Base-by-base conservation (phyloP, 495 filamentous ascomycete species). In the Trichoderma virens region DNA sequence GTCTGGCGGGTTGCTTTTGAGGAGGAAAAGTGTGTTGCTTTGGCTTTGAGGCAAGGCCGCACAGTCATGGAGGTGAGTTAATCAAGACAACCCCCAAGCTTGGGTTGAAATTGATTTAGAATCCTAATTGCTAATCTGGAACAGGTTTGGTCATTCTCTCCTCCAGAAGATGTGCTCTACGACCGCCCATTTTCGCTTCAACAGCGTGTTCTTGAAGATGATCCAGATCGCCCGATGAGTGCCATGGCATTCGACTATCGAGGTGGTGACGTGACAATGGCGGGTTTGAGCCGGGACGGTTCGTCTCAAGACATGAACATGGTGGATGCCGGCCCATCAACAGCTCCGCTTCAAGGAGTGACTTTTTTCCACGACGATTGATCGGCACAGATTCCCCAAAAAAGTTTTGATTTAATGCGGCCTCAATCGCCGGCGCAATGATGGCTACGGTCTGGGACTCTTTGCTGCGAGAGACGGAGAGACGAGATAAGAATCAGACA, bases 1-100 rank as follows among this genome's bases (percentile, higher is more conserved):
- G 94, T 98, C 3, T 98, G 94, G 94, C 83, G 95, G 61, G 94
- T 98, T 31, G 95, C 94, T 1, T 98, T 98, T 73, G 94, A 98
- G 72, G 93, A 96, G 61, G 95, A 98, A 75, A 97, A 97, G 71
- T 93, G 92, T 62, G 92, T 98, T 20, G 92, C 97, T 41, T 92
- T 98, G 85, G 93, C 94, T 3, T 88, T 88, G 68, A 83, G 94
- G 64, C 84, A 83, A 30, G 85, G 84, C 59, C 83, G 90, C 63
- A 98, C 95, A 1, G 88, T 97, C 63, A 98, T 98, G 94, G 94
- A 98, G 88, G 94, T 97, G 73, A 80, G 80, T 70, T 11, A 0
- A 3, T 27, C 1, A 20, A 32, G 2, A n/a, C n/a, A 56, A 60
- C 16, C 4, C 30, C 23, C 16, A 64, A 62, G 14, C 18, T 41